Evolutionary conservation across 2,329 filamentous ascomycete genomes (phyloP), one percentile per base, ranked within the genome.

Genomic region (Fusarium transvaalense): DNA sequence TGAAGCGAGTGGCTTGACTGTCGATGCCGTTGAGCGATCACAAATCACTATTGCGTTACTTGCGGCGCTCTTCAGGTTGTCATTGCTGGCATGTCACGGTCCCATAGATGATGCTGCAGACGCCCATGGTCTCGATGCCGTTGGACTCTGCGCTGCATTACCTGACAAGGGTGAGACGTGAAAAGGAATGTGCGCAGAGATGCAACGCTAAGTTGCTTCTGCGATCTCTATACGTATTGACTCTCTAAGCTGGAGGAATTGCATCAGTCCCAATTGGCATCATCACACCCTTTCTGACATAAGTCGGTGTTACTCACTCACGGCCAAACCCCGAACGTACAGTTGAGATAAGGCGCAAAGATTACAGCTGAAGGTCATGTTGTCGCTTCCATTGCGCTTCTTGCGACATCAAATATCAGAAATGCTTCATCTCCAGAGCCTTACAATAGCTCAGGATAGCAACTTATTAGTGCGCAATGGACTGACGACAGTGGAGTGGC

Each of bases 71-170:
- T 31, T 60, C 46, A 35, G 43, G 34, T 41, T 50, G 35, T 37
- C 29, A 42, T 31, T 62, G 31, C 39, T 53, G 34, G 45, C 39
- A 46, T 63, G 50, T 53, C 41, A 51, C 53, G 32, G 58, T 53
- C 46, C 62, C 21, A 42, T 29, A 47, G 66, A 56, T 56, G 60
- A 56, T 47, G 51, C 23, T 58, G 61, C 66, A 67, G 66, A 46
- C 51, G 61, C 56, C 61, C 42, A 51, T 39, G 47, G 54, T 66
- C 68, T 73, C 71, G 66, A 69, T 69, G 56, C 66, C 64, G 59
- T 62, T 73, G 43, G 60, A 68, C 56, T 55, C 51, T 54, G 57
- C 51, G 51, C 53, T 57, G 61, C 66, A 71, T 60, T 34, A 39
- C 50, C 48, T 52, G 48, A 50, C 66, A 47, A 48, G 34, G 59